Conservation (phyloP, 2,329 filamentous ascomycete genomes). For the Gnomoniopsis smithogilvyi region DNA sequence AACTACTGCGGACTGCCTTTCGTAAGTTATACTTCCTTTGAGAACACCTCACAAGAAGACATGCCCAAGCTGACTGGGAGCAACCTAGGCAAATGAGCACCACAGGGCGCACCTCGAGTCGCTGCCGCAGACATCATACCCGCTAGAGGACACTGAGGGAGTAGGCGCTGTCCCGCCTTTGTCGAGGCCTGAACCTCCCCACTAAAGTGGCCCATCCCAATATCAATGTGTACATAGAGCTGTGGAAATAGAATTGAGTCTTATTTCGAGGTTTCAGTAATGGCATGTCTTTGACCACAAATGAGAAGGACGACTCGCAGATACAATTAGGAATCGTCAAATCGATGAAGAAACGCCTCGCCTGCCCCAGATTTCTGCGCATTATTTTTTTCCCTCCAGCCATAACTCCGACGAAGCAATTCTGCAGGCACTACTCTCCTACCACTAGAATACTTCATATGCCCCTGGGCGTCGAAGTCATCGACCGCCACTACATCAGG, state of each 20-base stretch:
- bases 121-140: constrained; percentile 76
- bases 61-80: background rate
- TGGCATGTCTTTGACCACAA: background rate
- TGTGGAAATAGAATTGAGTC: background rate
- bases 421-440: too few relatives aligned
- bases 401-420: too few relatives aligned
- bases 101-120: constrained; percentile 82
- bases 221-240: constrained; percentile 8
- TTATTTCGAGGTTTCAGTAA: background rate
- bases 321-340: too few relatives aligned
- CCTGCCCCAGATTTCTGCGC: too few relatives aligned
- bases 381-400: too few relatives aligned
- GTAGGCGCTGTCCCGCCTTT: constrained; percentile 27
- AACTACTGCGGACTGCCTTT: constrained; percentile 92
- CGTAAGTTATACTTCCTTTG: constrained; percentile 54
- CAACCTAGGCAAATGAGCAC: constrained; percentile 77
- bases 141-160: constrained; percentile 48
- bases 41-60: background rate
- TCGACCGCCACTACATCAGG: too few relatives aligned
- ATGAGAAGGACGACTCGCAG: background rate
- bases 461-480: too few relatives aligned
- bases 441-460: too few relatives aligned
- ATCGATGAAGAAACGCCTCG: too few relatives aligned
- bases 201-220: background rate
- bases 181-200: constrained; percentile 14